These are phyloP conservation scores for Grammothele lineata DNA, from an alignment of 768 basidiomycete genomes.

Conservation along the genomic window DNA sequence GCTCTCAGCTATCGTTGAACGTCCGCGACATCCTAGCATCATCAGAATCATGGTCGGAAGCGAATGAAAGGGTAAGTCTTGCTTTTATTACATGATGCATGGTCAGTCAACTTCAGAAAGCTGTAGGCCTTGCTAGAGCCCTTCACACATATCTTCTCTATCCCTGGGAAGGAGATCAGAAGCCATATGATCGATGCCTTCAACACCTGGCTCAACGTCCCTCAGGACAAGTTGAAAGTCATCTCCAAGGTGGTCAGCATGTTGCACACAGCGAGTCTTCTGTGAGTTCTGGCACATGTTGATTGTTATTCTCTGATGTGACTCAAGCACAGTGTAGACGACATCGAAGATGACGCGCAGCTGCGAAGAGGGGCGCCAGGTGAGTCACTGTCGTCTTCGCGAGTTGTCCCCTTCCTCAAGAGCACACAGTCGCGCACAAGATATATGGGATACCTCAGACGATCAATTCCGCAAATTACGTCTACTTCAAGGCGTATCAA, in stretches of 20 bases:
- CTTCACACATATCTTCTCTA: constrained; percentile 75
- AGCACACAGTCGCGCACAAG: constrained; percentile 72
- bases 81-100: neutral
- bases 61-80: constrained; percentile 16
- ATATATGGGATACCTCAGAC: constrained; percentile 97
- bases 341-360: constrained; percentile 90
- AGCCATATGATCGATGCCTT: constrained; percentile 87
- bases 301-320: neutral
- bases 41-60: constrained; percentile 17
- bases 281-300: constrained; percentile 69
- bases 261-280: constrained; percentile 90
- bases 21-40: constrained; percentile 11
- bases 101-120: neutral
- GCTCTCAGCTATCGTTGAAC: constrained; percentile 3
- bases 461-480: constrained; percentile 96
- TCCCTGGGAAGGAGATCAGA: constrained; percentile 92
- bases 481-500: constrained; percentile 91
- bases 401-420: no score
- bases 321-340: constrained; percentile 67
- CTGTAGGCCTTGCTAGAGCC: constrained; percentile 71
- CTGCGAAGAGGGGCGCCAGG: constrained; percentile 84
- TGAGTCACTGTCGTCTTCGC: constrained; percentile 26
- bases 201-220: constrained; percentile 88
- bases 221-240: constrained; percentile 59
- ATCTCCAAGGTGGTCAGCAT: constrained; percentile 86